Conservation (phyloP, 2,329 filamentous ascomycete genomes). For the Penicillium sp. region DNA sequence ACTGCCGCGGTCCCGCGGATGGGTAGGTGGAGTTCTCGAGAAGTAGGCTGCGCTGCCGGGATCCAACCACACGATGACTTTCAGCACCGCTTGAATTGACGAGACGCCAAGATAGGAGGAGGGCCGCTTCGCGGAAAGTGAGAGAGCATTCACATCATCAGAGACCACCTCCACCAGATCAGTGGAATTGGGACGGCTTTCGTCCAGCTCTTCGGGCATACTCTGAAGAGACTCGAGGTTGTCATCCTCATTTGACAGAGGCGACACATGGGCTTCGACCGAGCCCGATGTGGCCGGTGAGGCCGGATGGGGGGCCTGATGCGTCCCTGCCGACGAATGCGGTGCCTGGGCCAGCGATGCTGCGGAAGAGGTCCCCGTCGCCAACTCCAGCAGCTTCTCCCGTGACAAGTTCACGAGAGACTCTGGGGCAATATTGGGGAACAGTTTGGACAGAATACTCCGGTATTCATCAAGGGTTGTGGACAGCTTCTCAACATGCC, state of each 20-base stretch:
- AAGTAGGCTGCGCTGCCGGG: slow-evolving; percentile 47
- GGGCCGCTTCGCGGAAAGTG: slow-evolving; percentile 54
- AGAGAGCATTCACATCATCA: slow-evolving; percentile 66
- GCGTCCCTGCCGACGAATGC: slow-evolving; percentile 15
- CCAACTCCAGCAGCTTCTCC: slow-evolving; percentile 54
- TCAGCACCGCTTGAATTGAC: slow-evolving; percentile 66
- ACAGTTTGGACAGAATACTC: slow-evolving; percentile 56
- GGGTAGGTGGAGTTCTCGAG: slow-evolving; percentile 32
- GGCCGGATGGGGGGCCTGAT: slow-evolving; percentile 25
- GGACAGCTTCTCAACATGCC: slow-evolving; percentile 52
- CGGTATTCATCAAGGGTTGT: slow-evolving; percentile 62
- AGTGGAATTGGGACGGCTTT: slow-evolving; percentile 42
- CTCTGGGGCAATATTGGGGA: slow-evolving; percentile 53
- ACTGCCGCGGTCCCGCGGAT: slow-evolving; percentile 8
- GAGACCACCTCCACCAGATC: slow-evolving; percentile 58
- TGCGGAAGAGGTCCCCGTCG: slow-evolving; percentile 27
- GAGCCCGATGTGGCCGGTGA: slow-evolving; percentile 47
- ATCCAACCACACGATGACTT: slow-evolving; percentile 59
- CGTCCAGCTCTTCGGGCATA: slow-evolving; percentile 58
- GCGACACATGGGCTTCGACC: slow-evolving; percentile 37
- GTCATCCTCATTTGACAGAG: slow-evolving; percentile 44
- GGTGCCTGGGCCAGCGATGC: slow-evolving; percentile 11
- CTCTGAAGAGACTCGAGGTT: slow-evolving; percentile 60
- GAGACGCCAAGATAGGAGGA: slow-evolving; percentile 67
- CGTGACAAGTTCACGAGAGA: slow-evolving; percentile 50